A percentile compares a stretch with the other conserved stretches of the same genome.
Conservation (phyloP, 495 filamentous ascomycete species). For the Tuber calosporum region DNA sequence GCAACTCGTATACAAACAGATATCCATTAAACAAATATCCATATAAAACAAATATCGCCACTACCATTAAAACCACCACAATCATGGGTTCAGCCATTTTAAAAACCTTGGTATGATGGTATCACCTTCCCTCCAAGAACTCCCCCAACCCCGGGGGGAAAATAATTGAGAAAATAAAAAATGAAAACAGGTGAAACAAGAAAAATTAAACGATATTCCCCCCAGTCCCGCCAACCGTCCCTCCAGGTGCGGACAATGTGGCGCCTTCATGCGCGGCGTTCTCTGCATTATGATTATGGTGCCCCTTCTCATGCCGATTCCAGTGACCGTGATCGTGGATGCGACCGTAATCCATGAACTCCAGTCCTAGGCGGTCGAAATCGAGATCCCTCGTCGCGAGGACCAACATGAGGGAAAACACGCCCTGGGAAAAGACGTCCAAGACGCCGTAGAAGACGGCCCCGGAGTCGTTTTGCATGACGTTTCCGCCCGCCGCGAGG, state of each 20-base stretch:
- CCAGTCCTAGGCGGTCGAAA: constrained; percentile 29
- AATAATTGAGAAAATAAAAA: not conserved
- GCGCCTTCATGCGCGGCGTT: not conserved
- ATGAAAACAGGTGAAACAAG: not conserved
- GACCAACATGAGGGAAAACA: constrained; percentile 49
- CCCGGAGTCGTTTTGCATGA: constrained; percentile 56
- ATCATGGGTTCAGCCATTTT: not conserved
- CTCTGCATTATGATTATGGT: not conserved
- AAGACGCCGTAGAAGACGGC: constrained; percentile 65
- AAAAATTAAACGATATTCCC: not conserved
- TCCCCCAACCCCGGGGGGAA: not conserved
- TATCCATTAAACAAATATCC: too few relatives aligned
- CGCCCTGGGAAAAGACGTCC: constrained; percentile 55
- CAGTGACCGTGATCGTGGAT: constrained; percentile 22
- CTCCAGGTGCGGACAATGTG: not conserved
- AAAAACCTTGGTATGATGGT: not conserved
- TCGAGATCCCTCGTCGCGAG: constrained; percentile 33
- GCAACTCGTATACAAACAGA: too few relatives aligned
- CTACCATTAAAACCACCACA: not conserved
- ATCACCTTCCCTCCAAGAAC: not conserved
- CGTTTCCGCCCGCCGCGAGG: constrained; percentile 60
- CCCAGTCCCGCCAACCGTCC: constrained; percentile 2
- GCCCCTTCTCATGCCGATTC: constrained; percentile 23
- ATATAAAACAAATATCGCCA: not conserved
- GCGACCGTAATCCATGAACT: constrained; percentile 32